A percentile compares a stretch with the other conserved stretches of the same genome.
These are phyloP conservation scores for Guyanaporus albipodus DNA, from an alignment of 768 basidiomycete species.

Conservation along the genomic window DNA sequence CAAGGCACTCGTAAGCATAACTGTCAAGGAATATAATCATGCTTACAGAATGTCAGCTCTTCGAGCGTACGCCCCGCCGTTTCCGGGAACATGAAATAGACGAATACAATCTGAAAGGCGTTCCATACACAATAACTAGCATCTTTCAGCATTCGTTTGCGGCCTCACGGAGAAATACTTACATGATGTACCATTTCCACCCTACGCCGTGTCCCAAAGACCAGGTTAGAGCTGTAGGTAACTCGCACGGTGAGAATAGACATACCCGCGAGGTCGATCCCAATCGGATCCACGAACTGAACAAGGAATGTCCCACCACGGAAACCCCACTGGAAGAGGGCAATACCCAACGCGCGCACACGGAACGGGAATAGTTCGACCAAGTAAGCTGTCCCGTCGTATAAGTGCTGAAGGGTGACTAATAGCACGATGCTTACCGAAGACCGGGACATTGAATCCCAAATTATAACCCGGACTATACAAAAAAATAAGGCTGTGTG, in stretches of 20 bases:
- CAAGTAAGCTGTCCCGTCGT: constrained; percentile 17
- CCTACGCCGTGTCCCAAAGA: not conserved
- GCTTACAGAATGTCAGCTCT: too few relatives aligned
- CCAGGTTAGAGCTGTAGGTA: not conserved
- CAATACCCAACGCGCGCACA: constrained; percentile 56
- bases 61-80: too few relatives aligned
- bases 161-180: not conserved
- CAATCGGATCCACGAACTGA: constrained; percentile 15
- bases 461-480: constrained; percentile 12
- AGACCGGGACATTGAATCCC: constrained; percentile 5
- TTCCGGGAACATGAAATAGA: too few relatives aligned
- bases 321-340: constrained; percentile 57
- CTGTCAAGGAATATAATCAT: too few relatives aligned
- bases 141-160: not conserved
- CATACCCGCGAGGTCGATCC: constrained; percentile 9
- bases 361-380: constrained; percentile 64
- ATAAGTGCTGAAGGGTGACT: not conserved
- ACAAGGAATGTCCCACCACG: constrained; percentile 29
- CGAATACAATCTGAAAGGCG: too few relatives aligned
- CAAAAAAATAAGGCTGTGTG: constrained; percentile 14
- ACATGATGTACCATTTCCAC: constrained; percentile 15
- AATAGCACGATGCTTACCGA: not conserved
- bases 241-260: not conserved
- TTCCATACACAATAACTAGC: too few relatives aligned
- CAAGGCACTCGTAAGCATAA: too few relatives aligned